These are phyloP conservation scores for Amanita rubescens DNA, from an alignment of 768 basidiomycete species.

Conservation along the genomic window DNA sequence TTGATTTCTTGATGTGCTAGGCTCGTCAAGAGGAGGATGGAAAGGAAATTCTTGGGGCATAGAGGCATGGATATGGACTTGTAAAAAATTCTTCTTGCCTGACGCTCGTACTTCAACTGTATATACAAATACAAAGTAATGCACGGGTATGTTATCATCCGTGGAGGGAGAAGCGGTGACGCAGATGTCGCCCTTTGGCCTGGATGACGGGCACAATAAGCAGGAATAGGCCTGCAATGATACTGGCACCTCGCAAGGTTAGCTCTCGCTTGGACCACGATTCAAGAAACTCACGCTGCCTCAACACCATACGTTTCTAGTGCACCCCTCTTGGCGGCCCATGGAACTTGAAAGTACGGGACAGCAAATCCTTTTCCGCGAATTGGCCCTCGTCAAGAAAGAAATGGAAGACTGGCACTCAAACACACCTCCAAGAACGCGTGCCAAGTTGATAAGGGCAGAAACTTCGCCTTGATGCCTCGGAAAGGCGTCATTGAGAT, in stretches of 20 bases:
- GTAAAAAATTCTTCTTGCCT: not conserved
- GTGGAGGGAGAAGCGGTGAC: slow-evolving; percentile 26
- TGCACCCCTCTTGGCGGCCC: slow-evolving; percentile 54
- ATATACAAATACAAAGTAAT: too few relatives aligned
- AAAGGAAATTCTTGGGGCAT: not conserved
- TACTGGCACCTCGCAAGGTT: slow-evolving; percentile 18
- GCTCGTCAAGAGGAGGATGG: not conserved
- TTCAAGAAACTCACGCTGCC: slow-evolving; percentile 40
- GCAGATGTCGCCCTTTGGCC: slow-evolving; percentile 32
- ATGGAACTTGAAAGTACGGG: slow-evolving; percentile 60
- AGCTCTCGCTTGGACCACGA: not conserved
- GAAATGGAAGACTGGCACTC: not conserved
- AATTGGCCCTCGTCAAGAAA: not conserved
- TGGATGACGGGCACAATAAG: slow-evolving; percentile 42
- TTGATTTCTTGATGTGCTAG: not conserved
- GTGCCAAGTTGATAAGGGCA: slow-evolving; percentile 49
- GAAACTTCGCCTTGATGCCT: slow-evolving; percentile 51
- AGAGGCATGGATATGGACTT: not conserved
- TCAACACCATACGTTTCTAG: slow-evolving; percentile 57
- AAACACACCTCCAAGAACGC: slow-evolving; percentile 41
- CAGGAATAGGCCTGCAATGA: slow-evolving; percentile 42
- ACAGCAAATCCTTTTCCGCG: slow-evolving; percentile 43
- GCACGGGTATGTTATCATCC: not conserved
- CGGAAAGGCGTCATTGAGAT: slow-evolving; percentile 21
- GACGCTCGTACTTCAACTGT: too few relatives aligned